Base-by-base conservation (phyloP, 2,329 filamentous ascomycete genomes). In the Alternaria panax region DNA sequence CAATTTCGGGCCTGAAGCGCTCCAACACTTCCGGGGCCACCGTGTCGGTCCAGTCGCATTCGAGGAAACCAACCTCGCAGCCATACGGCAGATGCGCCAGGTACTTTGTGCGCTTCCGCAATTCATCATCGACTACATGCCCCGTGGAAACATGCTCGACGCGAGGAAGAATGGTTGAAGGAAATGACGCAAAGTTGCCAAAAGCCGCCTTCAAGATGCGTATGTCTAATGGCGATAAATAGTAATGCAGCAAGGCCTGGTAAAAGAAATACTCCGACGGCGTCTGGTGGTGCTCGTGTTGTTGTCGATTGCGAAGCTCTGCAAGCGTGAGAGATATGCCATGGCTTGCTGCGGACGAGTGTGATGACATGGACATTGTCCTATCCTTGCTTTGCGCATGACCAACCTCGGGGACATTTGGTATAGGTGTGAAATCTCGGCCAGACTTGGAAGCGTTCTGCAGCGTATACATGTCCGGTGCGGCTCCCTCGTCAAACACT, bases 21-120 rank as follows among this genome's bases (percentile, higher is more conserved):
- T 88, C 88, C n/a, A 97, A 82, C 4, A 92, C 85, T 51, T 92
- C 89, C 1, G 88, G 84, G 3, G 88, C 85, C 5, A 97, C 91
- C 36, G 95, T 91, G 66, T 96, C 93, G 3, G 92, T 93, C 93
- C 93, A 97, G 76, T 97, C 93, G 73, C 93, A 97, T 79, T 97
- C 93, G 1, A 97, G 79, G 70, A 97, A 97, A 66, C 86, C 92
- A 41, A 97, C 91, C 66, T 96, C 90, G 75, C 93, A 97, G n/a
- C 93, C 93, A 51, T 91, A 88, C 0, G 93, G 93, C 6, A 97
- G 84, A 77, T 97, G 93, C 1, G 88, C 87, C 3, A 97, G 85
- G 66, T 97, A 97, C 75, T 95, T 96, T 55, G 92, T 89, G 30
- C 92, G 87, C 74, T 91, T 93, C 46, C 93, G 88, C 53, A 97